These are phyloP conservation scores for Corylus heterophylla DNA, from an alignment of 306 rosid species.

Conservation along the genomic window DNA sequence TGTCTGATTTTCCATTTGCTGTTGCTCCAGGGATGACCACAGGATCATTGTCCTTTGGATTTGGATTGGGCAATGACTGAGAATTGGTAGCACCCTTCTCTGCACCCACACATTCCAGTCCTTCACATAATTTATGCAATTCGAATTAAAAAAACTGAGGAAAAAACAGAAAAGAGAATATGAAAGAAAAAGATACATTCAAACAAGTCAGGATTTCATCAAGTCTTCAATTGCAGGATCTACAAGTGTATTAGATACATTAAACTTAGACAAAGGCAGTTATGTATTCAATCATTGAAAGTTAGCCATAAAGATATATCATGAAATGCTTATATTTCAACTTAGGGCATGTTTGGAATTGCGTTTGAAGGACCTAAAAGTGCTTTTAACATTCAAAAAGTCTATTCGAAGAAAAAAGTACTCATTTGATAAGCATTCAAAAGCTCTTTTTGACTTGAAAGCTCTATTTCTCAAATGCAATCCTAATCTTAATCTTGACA, in stretches of 20 bases:
- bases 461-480: no score
- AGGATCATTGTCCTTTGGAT: not conserved
- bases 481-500: no score
- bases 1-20: not conserved
- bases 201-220: not conserved
- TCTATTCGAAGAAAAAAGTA: no score
- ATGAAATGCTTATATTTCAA: no score
- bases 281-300: no score
- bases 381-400: no score
- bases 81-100: constrained; percentile 1
- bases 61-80: not conserved
- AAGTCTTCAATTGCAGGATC: not conserved
- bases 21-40: no score
- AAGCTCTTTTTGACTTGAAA: no score
- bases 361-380: no score
- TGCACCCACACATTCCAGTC: constrained; percentile 17
- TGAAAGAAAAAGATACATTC: not conserved
- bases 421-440: no score
- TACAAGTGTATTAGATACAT: not conserved
- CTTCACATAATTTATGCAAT: not conserved
- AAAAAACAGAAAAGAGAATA: not conserved
- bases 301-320: no score
- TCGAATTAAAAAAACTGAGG: not conserved
- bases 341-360: no score
- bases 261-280: not conserved